A percentile compares a stretch with the other conserved stretches of the same genome.
Conservation (phyloP, 352 stramenopile genomes). For the Globisporangium viniferum region DNA sequence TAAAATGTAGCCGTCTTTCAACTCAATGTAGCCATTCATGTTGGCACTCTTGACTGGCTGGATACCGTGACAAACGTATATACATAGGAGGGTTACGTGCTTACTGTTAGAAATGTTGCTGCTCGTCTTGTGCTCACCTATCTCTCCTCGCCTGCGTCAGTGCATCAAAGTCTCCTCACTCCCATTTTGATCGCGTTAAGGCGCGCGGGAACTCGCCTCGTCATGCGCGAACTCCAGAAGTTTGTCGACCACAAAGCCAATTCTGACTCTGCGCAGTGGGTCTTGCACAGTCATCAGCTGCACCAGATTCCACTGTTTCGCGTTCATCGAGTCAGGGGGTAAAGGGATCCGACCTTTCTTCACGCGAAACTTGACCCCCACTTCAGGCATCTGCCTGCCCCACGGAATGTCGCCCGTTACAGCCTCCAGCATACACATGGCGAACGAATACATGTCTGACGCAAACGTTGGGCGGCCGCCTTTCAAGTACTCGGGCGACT, state of each 20-base stretch:
- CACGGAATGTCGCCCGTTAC: slow-evolving; percentile 2
- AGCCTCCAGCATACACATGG: slow-evolving; percentile 1
- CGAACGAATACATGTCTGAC: slow-evolving; percentile 1
- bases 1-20: neutral
- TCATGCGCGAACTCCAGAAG: neutral
- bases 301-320: neutral
- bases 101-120: neutral
- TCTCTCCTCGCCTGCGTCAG: neutral
- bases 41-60: neutral
- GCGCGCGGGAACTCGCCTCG: neutral
- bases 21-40: neutral
- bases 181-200: neutral
- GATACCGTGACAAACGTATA: neutral
- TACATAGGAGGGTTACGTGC: neutral
- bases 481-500: neutral
- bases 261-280: neutral
- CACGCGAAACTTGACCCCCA: neutral
- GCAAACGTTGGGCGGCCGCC: neutral
- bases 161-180: neutral
- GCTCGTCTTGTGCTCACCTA: neutral
- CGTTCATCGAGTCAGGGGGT: neutral
- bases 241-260: neutral
- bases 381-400: neutral
- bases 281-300: neutral
- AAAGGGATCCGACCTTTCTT: neutral